Conservation (phyloP, 2,329 filamentous ascomycete species). For the Fusarium hainanense region DNA sequence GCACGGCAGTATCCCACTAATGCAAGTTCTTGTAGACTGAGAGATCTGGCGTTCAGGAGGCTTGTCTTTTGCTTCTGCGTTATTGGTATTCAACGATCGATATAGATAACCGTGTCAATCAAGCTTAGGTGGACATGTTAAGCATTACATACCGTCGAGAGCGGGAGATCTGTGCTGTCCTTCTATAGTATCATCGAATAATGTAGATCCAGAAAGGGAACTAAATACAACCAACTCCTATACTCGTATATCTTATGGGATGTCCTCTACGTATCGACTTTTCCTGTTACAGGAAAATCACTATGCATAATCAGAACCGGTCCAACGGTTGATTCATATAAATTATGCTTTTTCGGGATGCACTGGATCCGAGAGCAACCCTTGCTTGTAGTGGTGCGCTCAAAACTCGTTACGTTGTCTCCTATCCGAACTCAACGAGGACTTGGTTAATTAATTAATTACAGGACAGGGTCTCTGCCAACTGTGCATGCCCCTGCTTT, state of each 20-base stretch:
- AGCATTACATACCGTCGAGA: background rate
- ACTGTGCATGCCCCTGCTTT: constrained; percentile 14
- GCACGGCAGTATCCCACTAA: background rate
- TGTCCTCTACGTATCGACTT: background rate
- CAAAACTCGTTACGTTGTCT: background rate
- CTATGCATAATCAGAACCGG: background rate
- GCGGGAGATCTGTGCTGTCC: constrained; percentile 1
- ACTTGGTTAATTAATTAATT: background rate
- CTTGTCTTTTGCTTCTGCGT: background rate
- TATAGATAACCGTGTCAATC: constrained; percentile 10
- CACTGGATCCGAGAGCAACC: constrained; percentile 1
- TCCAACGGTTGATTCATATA: background rate
- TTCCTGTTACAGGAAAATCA: background rate
- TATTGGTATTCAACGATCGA: background rate
- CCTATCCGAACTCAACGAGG: background rate
- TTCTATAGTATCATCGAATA: background rate
- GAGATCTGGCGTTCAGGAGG: background rate
- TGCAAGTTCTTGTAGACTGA: background rate
- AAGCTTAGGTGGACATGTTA: background rate
- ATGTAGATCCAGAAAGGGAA: background rate
- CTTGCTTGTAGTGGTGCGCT: background rate
- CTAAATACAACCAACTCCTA: background rate
- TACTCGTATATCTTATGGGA: background rate
- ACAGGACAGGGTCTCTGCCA: background rate
- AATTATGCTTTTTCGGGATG: background rate